These are phyloP conservation scores for Pulveroboletus sp. DNA, from an alignment of 768 basidiomycete genomes.

Conservation along the genomic window DNA sequence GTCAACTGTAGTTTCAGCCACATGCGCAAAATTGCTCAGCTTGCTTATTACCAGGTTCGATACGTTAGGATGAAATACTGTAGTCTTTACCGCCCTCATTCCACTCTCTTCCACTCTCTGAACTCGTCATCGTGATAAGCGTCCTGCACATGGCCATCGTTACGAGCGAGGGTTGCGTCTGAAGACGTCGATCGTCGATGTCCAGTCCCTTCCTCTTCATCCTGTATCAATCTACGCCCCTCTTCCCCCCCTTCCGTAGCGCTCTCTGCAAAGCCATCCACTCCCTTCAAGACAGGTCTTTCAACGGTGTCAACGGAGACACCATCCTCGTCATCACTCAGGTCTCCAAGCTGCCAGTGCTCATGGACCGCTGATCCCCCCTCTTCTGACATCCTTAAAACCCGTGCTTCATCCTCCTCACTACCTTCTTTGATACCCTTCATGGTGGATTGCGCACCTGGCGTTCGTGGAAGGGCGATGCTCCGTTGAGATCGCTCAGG, in stretches of 20 bases:
- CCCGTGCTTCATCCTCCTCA: constrained; percentile 39
- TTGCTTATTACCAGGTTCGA: background rate
- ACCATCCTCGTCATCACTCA: constrained; percentile 61
- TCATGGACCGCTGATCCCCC: constrained; percentile 34
- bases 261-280: constrained; percentile 9
- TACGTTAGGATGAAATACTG: background rate
- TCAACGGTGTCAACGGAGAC: constrained; percentile 36
- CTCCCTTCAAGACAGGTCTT: constrained; percentile 19
- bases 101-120: constrained; percentile 36
- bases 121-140: constrained; percentile 30
- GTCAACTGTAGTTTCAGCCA: constrained; percentile 9
- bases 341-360: constrained; percentile 71
- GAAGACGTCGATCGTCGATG: constrained; percentile 34
- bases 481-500: constrained; percentile 47
- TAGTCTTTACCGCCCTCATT: constrained; percentile 8
- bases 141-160: constrained; percentile 11
- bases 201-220: constrained; percentile 31
- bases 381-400: constrained; percentile 32
- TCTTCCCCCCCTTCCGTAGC: constrained; percentile 35
- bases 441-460: constrained; percentile 22
- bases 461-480: constrained; percentile 24
- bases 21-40: constrained; percentile 7
- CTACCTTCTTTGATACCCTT: constrained; percentile 11
- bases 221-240: constrained; percentile 39
- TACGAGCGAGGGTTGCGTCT: constrained; percentile 32